Evolutionary conservation across 2,329 filamentous ascomycete genomes (phyloP).

Genomic region (Neurospora crassa): DNA sequence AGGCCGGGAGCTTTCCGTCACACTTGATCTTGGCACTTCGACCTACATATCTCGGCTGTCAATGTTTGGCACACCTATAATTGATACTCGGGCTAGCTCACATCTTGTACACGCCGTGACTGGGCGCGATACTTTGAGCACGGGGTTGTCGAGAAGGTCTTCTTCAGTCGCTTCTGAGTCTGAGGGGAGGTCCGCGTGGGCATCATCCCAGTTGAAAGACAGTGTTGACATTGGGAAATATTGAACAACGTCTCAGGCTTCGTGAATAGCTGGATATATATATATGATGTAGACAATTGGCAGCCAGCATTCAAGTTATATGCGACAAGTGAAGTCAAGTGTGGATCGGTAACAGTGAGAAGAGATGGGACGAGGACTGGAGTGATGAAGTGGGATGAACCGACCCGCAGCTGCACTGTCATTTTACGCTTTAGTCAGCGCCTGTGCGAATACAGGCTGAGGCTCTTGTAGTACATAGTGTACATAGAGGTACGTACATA

Average conservation of each 20-base stretch:
- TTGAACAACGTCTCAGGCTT: too few relatives aligned
- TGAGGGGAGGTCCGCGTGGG: background rate
- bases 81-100: constrained; percentile 22
- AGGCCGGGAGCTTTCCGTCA: constrained; percentile 90
- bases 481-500: too few relatives aligned
- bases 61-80: constrained; percentile 4
- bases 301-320: background rate
- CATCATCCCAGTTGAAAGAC: constrained; percentile 1
- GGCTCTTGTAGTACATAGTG: too few relatives aligned
- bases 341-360: background rate
- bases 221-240: background rate
- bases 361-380: background rate
- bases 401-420: background rate
- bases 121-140: constrained; percentile 65
- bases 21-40: constrained; percentile 95
- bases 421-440: background rate
- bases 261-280: background rate
- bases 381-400: background rate
- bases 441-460: background rate
- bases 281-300: background rate
- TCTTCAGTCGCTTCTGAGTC: background rate
- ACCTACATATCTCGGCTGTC: constrained; percentile 30
- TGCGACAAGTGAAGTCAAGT: background rate
- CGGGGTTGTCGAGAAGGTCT: constrained; percentile 40
- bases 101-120: constrained; percentile 75